Conservation (phyloP, 1,284 basidiomycete genomes). For the Gymnopus androsaceus region DNA sequence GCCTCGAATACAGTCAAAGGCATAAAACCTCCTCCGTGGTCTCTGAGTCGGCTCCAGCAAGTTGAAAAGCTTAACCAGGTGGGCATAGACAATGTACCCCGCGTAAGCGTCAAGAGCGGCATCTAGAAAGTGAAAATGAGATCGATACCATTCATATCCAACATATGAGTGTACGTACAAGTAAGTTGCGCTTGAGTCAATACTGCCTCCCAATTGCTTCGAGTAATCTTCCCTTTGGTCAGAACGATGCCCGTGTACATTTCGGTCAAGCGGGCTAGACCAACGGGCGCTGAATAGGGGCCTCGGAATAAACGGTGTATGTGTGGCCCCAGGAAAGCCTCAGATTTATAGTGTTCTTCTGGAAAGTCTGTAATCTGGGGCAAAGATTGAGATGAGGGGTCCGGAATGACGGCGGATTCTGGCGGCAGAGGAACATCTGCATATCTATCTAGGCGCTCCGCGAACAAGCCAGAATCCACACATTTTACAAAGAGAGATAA, state of each 20-base stretch:
- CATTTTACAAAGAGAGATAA: conserved; percentile 66
- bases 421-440: not conserved
- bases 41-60: conserved; percentile 26
- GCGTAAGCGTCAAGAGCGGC: conserved; percentile 73
- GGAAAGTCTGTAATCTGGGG: not conserved
- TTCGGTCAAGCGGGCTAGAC: conserved; percentile 62
- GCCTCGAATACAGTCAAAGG: conserved; percentile 55
- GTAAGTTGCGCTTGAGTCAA: conserved; percentile 51
- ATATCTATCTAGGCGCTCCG: conserved; percentile 11
- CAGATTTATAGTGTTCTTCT: not conserved
- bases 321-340: conserved; percentile 10
- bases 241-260: conserved; percentile 54
- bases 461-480: conserved; percentile 62
- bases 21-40: conserved; percentile 51
- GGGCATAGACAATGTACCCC: conserved; percentile 51
- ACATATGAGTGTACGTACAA: conserved; percentile 46
- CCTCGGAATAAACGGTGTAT: conserved; percentile 46
- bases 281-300: conserved; percentile 53
- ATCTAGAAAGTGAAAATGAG: conserved; percentile 43
- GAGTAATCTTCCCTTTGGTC: conserved; percentile 57
- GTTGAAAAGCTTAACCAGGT: conserved; percentile 32
- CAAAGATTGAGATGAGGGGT: not conserved
- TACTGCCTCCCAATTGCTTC: conserved; percentile 66
- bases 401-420: not conserved
- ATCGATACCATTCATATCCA: conserved; percentile 7